phyloP scores from a whole-genome alignment of 2,329 filamentous ascomycete species.

The Ascochyta lentis region DNA sequence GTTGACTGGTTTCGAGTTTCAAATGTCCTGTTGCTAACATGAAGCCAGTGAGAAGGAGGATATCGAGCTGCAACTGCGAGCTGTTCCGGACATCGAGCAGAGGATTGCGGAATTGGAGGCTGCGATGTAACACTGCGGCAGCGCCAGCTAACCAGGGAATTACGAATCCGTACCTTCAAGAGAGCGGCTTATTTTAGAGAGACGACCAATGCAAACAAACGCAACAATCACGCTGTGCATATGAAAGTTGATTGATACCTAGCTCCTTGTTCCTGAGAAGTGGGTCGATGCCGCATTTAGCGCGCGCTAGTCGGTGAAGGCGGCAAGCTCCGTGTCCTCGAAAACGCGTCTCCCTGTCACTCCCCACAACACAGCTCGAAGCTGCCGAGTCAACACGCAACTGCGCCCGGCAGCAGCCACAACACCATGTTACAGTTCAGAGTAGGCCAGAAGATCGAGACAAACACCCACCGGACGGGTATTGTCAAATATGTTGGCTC shows the following conservation, averaged over 20 bases:
- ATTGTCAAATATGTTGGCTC: constrained; percentile 80
- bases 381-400: constrained; percentile 17
- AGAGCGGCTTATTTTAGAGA: no score
- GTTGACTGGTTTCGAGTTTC: constrained; percentile 27
- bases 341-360: constrained; percentile 13
- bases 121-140: not conserved
- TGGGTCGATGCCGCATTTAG: not conserved
- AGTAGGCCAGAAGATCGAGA: constrained; percentile 75
- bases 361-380: constrained; percentile 16
- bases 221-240: not conserved
- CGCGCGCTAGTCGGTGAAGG: constrained; percentile 14
- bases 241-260: not conserved
- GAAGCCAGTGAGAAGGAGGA: constrained; percentile 81
- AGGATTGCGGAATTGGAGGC: constrained; percentile 77
- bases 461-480: constrained; percentile 78
- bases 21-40: constrained; percentile 20
- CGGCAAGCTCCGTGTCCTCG: constrained; percentile 11
- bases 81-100: constrained; percentile 86
- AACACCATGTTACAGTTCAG: constrained; percentile 37
- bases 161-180: not conserved
- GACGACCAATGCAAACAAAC: no score
- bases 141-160: not conserved
- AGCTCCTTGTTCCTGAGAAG: not conserved
- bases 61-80: constrained; percentile 80
- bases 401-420: constrained; percentile 13